phyloP scores from a whole-genome alignment of 306 rosid genomes.

The Leucaena leucocephala region DNA sequence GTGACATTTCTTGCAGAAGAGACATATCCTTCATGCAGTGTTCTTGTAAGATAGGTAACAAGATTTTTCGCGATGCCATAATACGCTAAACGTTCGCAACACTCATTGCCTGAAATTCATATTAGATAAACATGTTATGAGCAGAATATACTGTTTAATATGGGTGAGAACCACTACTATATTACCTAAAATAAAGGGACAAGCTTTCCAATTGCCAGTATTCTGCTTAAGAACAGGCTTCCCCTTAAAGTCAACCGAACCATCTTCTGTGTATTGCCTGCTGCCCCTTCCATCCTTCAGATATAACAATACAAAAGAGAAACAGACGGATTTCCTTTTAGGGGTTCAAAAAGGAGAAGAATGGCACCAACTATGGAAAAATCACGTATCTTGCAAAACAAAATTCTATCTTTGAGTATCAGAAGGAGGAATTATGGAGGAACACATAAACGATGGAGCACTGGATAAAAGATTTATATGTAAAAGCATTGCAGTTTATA shows the following conservation, averaged over 20 bases:
- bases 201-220: too few relatives aligned
- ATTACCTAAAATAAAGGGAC: too few relatives aligned
- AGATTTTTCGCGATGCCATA: conserved; percentile 59
- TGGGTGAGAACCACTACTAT: too few relatives aligned
- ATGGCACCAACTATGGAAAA: background rate
- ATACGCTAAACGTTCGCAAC: conserved; percentile 93
- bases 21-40: conserved; percentile 83
- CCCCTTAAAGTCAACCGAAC: conserved; percentile 70
- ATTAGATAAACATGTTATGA: conserved; percentile 6
- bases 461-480: conserved; percentile 6
- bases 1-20: conserved; percentile 71
- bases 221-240: conserved; percentile 44
- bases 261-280: conserved; percentile 56
- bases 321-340: background rate
- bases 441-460: background rate
- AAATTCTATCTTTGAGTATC: conserved; percentile 3
- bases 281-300: conserved; percentile 53
- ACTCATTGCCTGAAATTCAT: conserved; percentile 69
- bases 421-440: conserved; percentile 1
- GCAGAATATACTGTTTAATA: background rate
- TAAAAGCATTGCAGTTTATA: background rate
- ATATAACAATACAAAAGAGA: background rate
- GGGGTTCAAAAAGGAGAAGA: background rate
- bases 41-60: conserved; percentile 68
- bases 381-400: conserved; percentile 24